phyloP scores from a whole-genome alignment of 1,139 yeast genomes.

The Zygoascus hellenicus region DNA sequence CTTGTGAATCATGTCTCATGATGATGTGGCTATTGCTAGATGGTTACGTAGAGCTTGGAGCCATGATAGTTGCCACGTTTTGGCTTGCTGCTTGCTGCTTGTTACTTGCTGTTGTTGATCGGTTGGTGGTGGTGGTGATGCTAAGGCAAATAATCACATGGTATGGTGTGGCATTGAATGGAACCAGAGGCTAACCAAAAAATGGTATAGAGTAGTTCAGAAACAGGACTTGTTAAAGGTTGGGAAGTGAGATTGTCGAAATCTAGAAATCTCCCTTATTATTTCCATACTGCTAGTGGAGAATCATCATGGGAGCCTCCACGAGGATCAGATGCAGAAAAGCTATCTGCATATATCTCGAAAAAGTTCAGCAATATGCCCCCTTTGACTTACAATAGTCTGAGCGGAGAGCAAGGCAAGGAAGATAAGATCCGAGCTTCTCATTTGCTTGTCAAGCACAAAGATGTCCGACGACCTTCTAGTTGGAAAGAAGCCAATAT shows the following conservation, averaged over 20 bases:
- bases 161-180: neutral
- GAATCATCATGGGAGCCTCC: slow-evolving; percentile 94
- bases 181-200: neutral
- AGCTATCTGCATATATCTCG: slow-evolving; percentile 51
- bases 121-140: too few species aligned
- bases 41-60: too few species aligned
- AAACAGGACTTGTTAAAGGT: slow-evolving; percentile 74
- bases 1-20: too few species aligned
- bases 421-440: slow-evolving; percentile 54
- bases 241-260: slow-evolving; percentile 81
- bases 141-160: neutral
- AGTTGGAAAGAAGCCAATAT: slow-evolving; percentile 83
- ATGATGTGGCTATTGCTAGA: too few species aligned
- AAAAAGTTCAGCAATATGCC: slow-evolving; percentile 16
- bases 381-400: slow-evolving; percentile 26
- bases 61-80: too few species aligned
- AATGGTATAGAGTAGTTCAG: slow-evolving; percentile 18
- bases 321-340: slow-evolving; percentile 63
- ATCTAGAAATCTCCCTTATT: slow-evolving; percentile 82
- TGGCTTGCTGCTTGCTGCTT: too few species aligned
- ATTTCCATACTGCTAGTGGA: slow-evolving; percentile 59
- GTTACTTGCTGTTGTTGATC: too few species aligned
- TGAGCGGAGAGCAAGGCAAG: slow-evolving; percentile 36
- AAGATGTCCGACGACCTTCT: slow-evolving; percentile 78
- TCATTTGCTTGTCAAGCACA: slow-evolving; percentile 79